Conservation (phyloP, 495 filamentous ascomycete species). For the Penicillium bialowiezense region DNA sequence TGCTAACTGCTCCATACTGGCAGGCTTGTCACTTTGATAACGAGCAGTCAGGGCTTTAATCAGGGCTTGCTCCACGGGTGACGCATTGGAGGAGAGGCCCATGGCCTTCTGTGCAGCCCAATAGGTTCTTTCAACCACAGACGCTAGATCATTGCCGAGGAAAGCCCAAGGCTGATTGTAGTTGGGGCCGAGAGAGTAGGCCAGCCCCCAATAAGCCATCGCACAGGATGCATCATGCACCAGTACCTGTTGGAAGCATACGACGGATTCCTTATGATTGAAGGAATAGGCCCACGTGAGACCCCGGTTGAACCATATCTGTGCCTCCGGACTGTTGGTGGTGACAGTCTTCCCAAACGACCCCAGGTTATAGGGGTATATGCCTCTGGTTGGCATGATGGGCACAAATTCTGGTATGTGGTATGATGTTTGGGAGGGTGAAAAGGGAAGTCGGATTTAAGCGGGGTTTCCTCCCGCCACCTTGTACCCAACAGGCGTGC, state of each 20-base stretch:
- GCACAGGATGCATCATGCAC: conserved; percentile 50
- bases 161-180: conserved; percentile 74
- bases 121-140: conserved; percentile 40
- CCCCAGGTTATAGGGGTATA: conserved; percentile 23
- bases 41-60: conserved; percentile 53
- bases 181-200: conserved; percentile 63
- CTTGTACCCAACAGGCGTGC: conserved; percentile 3
- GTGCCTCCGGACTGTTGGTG: conserved; percentile 22
- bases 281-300: conserved; percentile 35
- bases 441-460: conserved; percentile 4
- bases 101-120: conserved; percentile 39
- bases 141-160: conserved; percentile 47
- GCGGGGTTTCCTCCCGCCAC: conserved; percentile 6
- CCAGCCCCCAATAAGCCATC: conserved; percentile 66
- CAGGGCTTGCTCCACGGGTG: conserved; percentile 52
- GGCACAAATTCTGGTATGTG: not conserved
- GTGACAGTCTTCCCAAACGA: conserved; percentile 17
- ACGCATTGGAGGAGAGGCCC: conserved; percentile 19
- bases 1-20: conserved; percentile 35
- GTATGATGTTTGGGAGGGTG: conserved; percentile 4
- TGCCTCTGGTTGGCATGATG: not conserved
- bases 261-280: conserved; percentile 36
- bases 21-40: conserved; percentile 42
- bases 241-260: conserved; percentile 59
- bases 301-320: conserved; percentile 37